Evolutionary conservation across 1,284 basidiomycete species (phyloP).

Genomic region (Leucoagaricus sp.): DNA sequence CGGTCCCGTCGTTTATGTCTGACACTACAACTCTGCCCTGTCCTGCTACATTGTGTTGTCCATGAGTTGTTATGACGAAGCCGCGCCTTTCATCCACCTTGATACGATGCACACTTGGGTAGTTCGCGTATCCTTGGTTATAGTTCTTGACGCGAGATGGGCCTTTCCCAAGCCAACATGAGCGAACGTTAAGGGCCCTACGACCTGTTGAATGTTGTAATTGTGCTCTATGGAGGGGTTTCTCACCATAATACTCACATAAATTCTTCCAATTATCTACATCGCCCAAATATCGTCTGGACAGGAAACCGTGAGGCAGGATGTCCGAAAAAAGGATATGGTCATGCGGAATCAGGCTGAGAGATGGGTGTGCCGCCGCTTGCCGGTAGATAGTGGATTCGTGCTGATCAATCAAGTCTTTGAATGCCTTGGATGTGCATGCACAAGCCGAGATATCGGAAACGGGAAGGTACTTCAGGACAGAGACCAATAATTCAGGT

Average conservation of each 20-base stretch:
- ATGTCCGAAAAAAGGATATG: slow-evolving; percentile 4
- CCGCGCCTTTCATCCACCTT: slow-evolving; percentile 67
- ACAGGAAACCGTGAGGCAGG: not conserved
- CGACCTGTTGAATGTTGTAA: not conserved
- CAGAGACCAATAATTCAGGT: slow-evolving; percentile 21
- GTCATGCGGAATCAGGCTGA: slow-evolving; percentile 10
- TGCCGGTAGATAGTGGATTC: slow-evolving; percentile 23
- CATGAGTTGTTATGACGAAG: slow-evolving; percentile 57
- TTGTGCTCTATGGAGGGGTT: not conserved
- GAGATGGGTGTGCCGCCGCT: slow-evolving; percentile 16
- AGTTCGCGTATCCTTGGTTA: slow-evolving; percentile 24
- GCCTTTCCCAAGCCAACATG: slow-evolving; percentile 57
- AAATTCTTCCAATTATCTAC: slow-evolving; percentile 8
- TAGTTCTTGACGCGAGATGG: slow-evolving; percentile 39
- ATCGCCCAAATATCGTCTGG: slow-evolving; percentile 3
- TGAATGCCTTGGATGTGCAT: slow-evolving; percentile 16
- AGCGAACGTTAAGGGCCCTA: slow-evolving; percentile 36
- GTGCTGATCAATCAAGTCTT: slow-evolving; percentile 18
- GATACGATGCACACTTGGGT: slow-evolving; percentile 60
- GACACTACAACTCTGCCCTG: slow-evolving; percentile 57
- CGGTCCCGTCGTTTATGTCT: slow-evolving; percentile 46
- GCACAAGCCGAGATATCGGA: slow-evolving; percentile 17
- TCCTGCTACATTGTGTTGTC: not conserved
- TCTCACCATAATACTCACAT: slow-evolving; percentile 13
- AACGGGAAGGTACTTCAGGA: slow-evolving; percentile 22